Percentiles rank a stretch among this genome's conserved stretches.
These are phyloP conservation scores for Fraxinus sp. DNA, from an alignment of 305 asterid species.

Conservation along the genomic window DNA sequence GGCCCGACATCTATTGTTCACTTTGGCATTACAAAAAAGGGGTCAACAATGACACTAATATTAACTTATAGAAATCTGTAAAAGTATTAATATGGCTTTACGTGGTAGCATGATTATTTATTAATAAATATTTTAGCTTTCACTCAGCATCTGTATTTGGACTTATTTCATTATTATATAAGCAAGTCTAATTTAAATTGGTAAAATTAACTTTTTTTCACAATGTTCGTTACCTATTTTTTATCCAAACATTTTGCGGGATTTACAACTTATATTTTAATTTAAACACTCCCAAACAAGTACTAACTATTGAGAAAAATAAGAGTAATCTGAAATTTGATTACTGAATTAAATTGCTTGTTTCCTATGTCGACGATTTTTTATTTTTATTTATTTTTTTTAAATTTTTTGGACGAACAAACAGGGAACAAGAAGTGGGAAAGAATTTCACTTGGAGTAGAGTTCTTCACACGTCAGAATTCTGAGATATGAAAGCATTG, in stretches of 20 bases:
- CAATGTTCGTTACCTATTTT: background rate
- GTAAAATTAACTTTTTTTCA: background rate
- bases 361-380: background rate
- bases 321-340: background rate
- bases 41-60: too few relatives aligned
- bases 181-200: too few relatives aligned
- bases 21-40: too few relatives aligned
- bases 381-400: too few relatives aligned
- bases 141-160: too few relatives aligned
- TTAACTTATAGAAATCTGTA: too few relatives aligned
- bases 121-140: too few relatives aligned
- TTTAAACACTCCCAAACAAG: background rate
- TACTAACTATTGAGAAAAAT: background rate
- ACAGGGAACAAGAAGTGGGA: background rate
- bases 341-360: background rate
- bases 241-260: background rate
- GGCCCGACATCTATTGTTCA: too few relatives aligned
- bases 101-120: too few relatives aligned
- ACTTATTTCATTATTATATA: too few relatives aligned
- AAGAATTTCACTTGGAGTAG: constrained; percentile 1
- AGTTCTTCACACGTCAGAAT: background rate
- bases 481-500: background rate
- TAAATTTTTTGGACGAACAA: background rate
- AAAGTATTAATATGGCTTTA: too few relatives aligned
- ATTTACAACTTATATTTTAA: background rate